Evolutionary conservation across 345 rosid genomes (phyloP).

Genomic region (Erucastrum elatum): DNA sequence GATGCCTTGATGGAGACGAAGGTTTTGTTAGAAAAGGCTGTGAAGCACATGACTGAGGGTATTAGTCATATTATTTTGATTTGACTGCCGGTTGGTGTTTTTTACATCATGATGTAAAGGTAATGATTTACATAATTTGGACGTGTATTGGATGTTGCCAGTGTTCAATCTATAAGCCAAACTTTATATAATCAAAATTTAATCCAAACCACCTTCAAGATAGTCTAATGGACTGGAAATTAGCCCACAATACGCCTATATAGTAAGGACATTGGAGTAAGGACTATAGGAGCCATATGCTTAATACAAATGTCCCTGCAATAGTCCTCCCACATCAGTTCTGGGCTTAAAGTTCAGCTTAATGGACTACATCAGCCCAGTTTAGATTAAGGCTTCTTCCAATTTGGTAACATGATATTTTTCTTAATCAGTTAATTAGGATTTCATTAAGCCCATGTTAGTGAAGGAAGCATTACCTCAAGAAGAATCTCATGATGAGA

Average conservation of each 20-base stretch:
- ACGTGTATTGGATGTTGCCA: not conserved
- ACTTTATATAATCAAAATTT: not conserved
- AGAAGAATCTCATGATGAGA: not conserved
- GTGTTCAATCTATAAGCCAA: not conserved
- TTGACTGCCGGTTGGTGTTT: not conserved
- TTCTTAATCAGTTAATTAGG: not conserved
- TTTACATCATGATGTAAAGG: not conserved
- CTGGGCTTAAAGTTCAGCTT: not conserved
- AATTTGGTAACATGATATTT: not conserved
- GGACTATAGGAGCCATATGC: not conserved
- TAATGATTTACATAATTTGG: not conserved
- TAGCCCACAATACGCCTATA: not conserved
- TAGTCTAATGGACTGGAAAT: not conserved
- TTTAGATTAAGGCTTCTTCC: not conserved
- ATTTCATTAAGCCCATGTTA: constrained; percentile 7
- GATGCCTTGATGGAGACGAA: not conserved
- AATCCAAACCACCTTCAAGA: not conserved
- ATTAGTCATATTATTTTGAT: not conserved
- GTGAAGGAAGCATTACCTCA: constrained; percentile 18
- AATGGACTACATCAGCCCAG: not conserved
- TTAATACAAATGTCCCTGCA: not conserved
- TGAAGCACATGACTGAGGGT: constrained; percentile 1
- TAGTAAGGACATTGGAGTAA: not conserved
- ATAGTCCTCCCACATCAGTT: not conserved
- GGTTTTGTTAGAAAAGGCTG: not conserved